Evolutionary conservation across 257 asterid genomes (phyloP), one percentile per base, ranked within the genome.

Genomic region (Solanum ossicruentum): DNA sequence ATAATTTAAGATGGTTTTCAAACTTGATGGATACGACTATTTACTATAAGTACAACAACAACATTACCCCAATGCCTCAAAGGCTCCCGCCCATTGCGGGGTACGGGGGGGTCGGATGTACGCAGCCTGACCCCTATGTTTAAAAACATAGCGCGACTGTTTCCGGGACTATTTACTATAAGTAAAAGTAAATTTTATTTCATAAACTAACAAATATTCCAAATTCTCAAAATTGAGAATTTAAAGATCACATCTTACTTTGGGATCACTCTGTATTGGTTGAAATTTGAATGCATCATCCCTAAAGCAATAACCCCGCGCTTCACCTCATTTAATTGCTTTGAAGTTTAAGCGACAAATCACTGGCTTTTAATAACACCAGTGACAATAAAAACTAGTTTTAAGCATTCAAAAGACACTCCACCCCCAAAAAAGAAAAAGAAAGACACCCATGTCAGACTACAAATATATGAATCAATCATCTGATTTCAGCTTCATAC

Each of bases 401-500:
- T 78, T 15, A 49, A 78, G 66, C 65, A 78, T 26, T 78, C n/a
- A 77, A 51, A 26, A 26, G 82, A 52, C 63, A 5, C 63, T 13
- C 82, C 49, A 77, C 49, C 32, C 32, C 66, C 28, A 12, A n/a
- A 52, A 23, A 26, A 18, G 41, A 51, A 36, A 36, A 12, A n/a
- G 28, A 23, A 26, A 18, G 43, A 51, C 21, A 26, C 10, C 65
- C 11, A 51, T 63, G 17, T 26, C 83, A 16, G 61, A 52, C 18
- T 52, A 10, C 65, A 78, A 52, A 28, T 26, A 15, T 52, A 11
- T 49, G 41, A 51, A 18, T 51, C 66, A 78, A 54, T 54, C 65
- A 52, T 78, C 43, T 18, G 10, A 54, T 28, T 23, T 78, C 41
- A 78, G 83, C 52, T 78, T 20, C 94, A 83, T 93, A 96, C 99